Conservation (phyloP, 257 asterid species). For the Solanum virginianum region DNA sequence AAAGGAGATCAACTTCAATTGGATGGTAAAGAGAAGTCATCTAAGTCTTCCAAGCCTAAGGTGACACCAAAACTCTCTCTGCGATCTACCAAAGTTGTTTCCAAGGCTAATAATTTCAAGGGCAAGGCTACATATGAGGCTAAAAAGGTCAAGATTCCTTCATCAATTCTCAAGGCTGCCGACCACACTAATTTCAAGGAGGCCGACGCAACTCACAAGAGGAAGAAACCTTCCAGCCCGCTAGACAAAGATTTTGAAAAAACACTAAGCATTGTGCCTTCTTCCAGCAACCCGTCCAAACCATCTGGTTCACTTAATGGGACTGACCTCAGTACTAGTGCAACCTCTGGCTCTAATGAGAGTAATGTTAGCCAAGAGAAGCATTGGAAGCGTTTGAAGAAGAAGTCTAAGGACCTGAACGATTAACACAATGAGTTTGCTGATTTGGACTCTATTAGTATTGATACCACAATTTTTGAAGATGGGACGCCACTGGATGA, state of each 20-base stretch:
- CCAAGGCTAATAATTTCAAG: not conserved
- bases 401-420: not conserved
- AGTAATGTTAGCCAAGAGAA: not conserved
- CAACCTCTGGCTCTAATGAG: not conserved
- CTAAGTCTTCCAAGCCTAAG: not conserved
- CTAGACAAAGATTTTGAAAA: not conserved
- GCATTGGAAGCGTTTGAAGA: not conserved
- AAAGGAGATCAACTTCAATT: not conserved
- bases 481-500: too few species aligned
- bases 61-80: fast-evolving
- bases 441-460: too few species aligned
- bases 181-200: not conserved
- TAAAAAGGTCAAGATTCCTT: not conserved
- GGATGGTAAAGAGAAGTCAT: not conserved
- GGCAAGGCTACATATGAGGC: not conserved
- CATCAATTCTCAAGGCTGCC: not conserved
- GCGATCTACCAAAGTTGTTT: not conserved
- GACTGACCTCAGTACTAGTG: not conserved
- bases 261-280: not conserved
- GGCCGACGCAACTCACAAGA: not conserved
- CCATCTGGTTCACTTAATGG: not conserved
- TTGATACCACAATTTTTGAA: too few species aligned
- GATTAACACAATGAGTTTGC: too few species aligned
- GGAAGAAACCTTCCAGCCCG: not conserved
- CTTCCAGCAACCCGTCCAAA: too few species aligned